phyloP scores from a whole-genome alignment of 768 basidiomycete genomes.

The Lentinula lateritia region DNA sequence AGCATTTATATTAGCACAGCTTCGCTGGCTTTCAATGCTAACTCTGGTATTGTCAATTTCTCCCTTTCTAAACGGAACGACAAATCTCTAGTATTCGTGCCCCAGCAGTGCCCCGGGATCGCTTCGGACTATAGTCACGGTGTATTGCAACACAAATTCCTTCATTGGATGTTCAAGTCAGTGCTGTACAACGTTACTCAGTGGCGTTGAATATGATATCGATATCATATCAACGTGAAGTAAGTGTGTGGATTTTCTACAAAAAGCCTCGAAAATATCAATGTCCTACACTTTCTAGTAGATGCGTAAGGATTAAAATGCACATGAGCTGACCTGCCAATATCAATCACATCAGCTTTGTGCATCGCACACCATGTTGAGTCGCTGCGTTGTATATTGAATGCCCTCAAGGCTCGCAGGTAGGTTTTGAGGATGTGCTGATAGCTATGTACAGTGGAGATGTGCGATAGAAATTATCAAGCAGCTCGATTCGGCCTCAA shows the following conservation, averaged over 20 bases:
- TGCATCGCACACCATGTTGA: too few relatives aligned
- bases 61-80: conserved; percentile 22
- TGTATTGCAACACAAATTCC: not conserved
- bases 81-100: conserved; percentile 36
- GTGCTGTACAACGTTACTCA: not conserved
- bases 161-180: not conserved
- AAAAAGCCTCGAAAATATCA: not conserved
- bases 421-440: too few relatives aligned
- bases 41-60: conserved; percentile 14
- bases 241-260: not conserved
- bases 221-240: not conserved
- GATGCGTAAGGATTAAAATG: too few relatives aligned
- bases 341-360: too few relatives aligned
- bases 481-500: too few relatives aligned
- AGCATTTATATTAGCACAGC: conserved; percentile 22
- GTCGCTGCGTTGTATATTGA: too few relatives aligned
- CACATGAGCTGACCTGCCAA: too few relatives aligned
- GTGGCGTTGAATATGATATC: not conserved
- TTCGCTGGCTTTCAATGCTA: conserved; percentile 29
- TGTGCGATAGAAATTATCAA: too few relatives aligned
- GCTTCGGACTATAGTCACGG: not conserved
- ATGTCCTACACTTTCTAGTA: too few relatives aligned
- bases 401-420: too few relatives aligned
- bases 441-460: too few relatives aligned
- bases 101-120: conserved; percentile 7